Conservation (phyloP, 2,329 filamentous ascomycete species). For the Paracoccidioides brasiliensis region DNA sequence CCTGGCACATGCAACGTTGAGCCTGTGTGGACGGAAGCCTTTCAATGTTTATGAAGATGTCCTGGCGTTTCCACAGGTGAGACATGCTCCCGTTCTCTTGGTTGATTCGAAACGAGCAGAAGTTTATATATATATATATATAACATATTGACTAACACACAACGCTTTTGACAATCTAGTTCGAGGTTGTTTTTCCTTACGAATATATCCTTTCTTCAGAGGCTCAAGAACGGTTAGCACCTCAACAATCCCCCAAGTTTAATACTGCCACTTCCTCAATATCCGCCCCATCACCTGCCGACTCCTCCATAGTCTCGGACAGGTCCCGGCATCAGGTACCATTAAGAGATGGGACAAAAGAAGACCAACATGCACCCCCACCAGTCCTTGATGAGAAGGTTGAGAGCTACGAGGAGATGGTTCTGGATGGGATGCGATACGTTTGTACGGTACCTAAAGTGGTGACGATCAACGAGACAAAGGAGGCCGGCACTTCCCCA, state of each 20-base stretch:
- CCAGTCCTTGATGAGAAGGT: constrained; percentile 48
- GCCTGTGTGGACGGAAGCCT: constrained; percentile 40
- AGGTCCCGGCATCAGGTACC: constrained; percentile 12
- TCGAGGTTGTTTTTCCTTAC: constrained; percentile 64
- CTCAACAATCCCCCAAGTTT: constrained; percentile 12
- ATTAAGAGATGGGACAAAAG: constrained; percentile 29
- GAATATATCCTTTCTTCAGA: constrained; percentile 58
- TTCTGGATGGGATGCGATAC: constrained; percentile 55
- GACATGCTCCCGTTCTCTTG: constrained; percentile 10
- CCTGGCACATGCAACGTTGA: constrained; percentile 20
- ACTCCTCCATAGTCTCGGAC: constrained; percentile 2
- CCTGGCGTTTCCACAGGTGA: constrained; percentile 73
- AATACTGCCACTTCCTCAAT: constrained; percentile 13
- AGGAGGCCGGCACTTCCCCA: constrained; percentile 46
- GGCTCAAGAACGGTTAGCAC: constrained; percentile 46
- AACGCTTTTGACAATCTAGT: constrained; percentile 38
- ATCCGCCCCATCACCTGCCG: constrained; percentile 5
- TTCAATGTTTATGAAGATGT: constrained; percentile 87
- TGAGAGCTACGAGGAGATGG: constrained; percentile 60
- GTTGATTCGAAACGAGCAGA: not conserved
- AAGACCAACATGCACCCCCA: constrained; percentile 48
- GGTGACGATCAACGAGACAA: constrained; percentile 48
- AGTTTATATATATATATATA: no score
- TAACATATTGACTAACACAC: not conserved
- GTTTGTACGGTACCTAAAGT: constrained; percentile 75